These are phyloP conservation scores for Trypanosoma boissoni DNA, from an alignment of 208 protist genomes.

Conservation along the genomic window DNA sequence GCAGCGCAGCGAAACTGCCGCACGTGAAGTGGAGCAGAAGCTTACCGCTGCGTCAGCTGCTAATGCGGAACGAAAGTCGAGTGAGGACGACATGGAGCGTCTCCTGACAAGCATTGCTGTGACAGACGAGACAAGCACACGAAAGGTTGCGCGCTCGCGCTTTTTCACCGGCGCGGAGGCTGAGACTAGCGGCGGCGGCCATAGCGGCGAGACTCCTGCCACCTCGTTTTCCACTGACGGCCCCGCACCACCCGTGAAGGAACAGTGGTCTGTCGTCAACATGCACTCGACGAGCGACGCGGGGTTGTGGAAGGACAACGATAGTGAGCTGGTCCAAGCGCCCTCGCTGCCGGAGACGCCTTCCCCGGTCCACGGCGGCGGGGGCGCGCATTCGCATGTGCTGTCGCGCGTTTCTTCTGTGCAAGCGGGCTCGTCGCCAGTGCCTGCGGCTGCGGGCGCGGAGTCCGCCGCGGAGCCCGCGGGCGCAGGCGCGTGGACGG, in stretches of 20 bases:
- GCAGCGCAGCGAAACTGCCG: not conserved
- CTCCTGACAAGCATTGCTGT: slow-evolving; percentile 27
- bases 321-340: no score
- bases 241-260: no score
- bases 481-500: slow-evolving; percentile 36
- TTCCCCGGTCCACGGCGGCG: no score
- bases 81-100: slow-evolving; percentile 27
- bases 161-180: slow-evolving; percentile 26
- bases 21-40: slow-evolving; percentile 28
- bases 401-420: no score
- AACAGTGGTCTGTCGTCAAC: no score
- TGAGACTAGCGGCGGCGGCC: slow-evolving; percentile 17
- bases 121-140: slow-evolving; percentile 37
- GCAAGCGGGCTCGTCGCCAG: no score
- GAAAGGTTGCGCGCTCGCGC: slow-evolving; percentile 30
- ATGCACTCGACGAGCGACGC: no score
- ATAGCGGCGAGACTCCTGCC: not conserved
- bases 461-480: not conserved
- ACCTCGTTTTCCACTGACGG: not conserved
- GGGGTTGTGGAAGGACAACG: no score
- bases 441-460: no score
- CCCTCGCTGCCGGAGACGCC: no score
- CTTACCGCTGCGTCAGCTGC: not conserved
- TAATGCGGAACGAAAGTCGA: slow-evolving; percentile 11
- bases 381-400: no score